Percentiles rank a stretch among this genome's conserved stretches.
These are phyloP conservation scores for Xylaria palmicola DNA, from an alignment of 495 filamentous ascomycete genomes.

Conservation along the genomic window DNA sequence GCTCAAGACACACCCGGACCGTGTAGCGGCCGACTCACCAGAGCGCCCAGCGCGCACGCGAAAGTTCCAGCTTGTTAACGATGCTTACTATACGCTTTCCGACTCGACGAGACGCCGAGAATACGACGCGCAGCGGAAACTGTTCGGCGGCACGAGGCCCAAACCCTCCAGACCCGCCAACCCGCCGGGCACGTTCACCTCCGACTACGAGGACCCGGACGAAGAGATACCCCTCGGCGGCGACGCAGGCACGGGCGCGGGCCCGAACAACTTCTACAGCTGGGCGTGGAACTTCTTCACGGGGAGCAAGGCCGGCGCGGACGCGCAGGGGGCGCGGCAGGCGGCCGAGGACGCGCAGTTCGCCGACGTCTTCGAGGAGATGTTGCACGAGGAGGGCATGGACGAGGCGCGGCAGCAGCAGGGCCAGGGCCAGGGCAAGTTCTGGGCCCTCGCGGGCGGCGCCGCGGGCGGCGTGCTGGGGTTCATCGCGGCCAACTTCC, in stretches of 20 bases:
- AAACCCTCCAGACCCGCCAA: conserved; percentile 10
- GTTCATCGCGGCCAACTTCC: conserved; percentile 91
- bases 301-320: conserved; percentile 21
- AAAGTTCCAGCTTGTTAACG: conserved; percentile 94
- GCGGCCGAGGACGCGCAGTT: conserved; percentile 73
- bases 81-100: conserved; percentile 95
- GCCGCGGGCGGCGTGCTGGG: conserved; percentile 87
- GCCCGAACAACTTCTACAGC: conserved; percentile 31
- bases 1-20: conserved; percentile 91
- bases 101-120: conserved; percentile 77
- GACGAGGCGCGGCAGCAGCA: conserved; percentile 53
- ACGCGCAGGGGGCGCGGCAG: conserved; percentile 28
- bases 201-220: conserved; percentile 58
- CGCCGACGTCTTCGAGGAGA: conserved; percentile 92
- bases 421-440: conserved; percentile 61
- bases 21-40: conserved; percentile 79
- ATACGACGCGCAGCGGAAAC: conserved; percentile 72
- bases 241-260: conserved; percentile 2
- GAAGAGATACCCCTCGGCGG: conserved; percentile 46
- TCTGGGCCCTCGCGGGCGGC: conserved; percentile 85
- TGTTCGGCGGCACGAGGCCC: conserved; percentile 24
- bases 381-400: conserved; percentile 91
- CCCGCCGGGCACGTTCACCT: conserved; percentile 30
- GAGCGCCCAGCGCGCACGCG: conserved; percentile 80
- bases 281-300: conserved; percentile 56